A percentile compares a stretch with the other conserved stretches of the same genome.
phyloP scores from a whole-genome alignment of 2,329 filamentous ascomycete species.

The Aspergillus terreus region DNA sequence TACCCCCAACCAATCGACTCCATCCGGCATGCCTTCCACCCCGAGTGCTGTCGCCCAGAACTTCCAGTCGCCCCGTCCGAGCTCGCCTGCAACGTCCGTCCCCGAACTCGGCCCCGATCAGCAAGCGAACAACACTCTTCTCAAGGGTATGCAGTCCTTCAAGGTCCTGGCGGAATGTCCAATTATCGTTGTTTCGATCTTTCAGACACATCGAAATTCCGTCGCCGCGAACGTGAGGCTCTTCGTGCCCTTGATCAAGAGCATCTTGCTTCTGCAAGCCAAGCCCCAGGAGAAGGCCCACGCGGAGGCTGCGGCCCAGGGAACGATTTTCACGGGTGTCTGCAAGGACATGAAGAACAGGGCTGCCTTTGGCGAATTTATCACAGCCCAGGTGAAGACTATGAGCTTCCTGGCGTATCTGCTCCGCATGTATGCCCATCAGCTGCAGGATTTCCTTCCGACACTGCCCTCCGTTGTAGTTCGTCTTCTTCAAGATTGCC shows the following conservation, averaged over 20 bases:
- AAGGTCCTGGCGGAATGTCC: slow-evolving; percentile 97
- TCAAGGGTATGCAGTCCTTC: slow-evolving; percentile 97
- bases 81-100: slow-evolving; percentile 78
- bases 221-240: slow-evolving; percentile 82
- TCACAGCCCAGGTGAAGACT: slow-evolving; percentile 96
- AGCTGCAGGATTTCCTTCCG: slow-evolving; percentile 82
- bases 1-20: slow-evolving; percentile 58
- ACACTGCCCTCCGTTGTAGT: slow-evolving; percentile 86
- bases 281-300: slow-evolving; percentile 92
- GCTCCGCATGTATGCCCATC: slow-evolving; percentile 79
- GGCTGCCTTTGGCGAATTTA: slow-evolving; percentile 92
- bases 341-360: slow-evolving; percentile 91
- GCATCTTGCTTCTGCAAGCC: slow-evolving; percentile 81
- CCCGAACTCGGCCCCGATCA: slow-evolving; percentile 79
- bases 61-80: slow-evolving; percentile 84
- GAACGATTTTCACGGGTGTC: slow-evolving; percentile 85
- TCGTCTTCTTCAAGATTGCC: slow-evolving; percentile 86
- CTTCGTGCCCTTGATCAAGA: slow-evolving; percentile 92
- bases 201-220: slow-evolving; percentile 81
- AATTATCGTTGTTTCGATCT: slow-evolving; percentile 97
- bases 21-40: slow-evolving; percentile 49
- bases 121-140: slow-evolving; percentile 73
- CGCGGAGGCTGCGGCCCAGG: slow-evolving; percentile 72
- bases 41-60: slow-evolving; percentile 56
- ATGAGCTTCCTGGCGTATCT: slow-evolving; percentile 98